Percentiles rank a stretch among this genome's conserved stretches.
phyloP scores from a whole-genome alignment of 1,284 basidiomycete species.

The Rhodotorula sp. region DNA sequence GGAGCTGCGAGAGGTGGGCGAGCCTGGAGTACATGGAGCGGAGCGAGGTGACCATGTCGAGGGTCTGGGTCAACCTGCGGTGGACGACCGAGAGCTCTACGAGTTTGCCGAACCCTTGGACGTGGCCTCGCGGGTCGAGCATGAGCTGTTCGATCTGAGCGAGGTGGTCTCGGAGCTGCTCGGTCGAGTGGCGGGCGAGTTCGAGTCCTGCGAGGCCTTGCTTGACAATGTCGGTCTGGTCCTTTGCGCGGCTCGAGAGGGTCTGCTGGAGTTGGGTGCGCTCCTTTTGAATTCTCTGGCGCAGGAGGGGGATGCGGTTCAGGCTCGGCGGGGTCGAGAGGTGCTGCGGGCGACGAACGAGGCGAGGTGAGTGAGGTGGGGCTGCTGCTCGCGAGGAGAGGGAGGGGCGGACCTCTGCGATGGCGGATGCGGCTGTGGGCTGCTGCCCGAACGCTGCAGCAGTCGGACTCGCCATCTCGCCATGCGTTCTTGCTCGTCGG shows the following conservation, averaged over 20 bases:
- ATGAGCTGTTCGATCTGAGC: conserved; percentile 74
- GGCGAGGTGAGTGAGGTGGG: background rate
- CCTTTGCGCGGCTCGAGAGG: conserved; percentile 64
- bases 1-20: conserved; percentile 71
- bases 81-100: conserved; percentile 92
- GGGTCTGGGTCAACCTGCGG: conserved; percentile 89
- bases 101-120: conserved; percentile 81
- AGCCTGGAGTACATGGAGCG: conserved; percentile 84
- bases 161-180: conserved; percentile 89
- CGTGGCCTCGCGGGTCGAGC: conserved; percentile 66
- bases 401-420: conserved; percentile 21
- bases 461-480: background rate
- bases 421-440: conserved; percentile 29
- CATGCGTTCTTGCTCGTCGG: too few species aligned
- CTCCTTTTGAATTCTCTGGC: conserved; percentile 38
- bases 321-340: conserved; percentile 38
- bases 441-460: conserved; percentile 1
- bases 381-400: background rate
- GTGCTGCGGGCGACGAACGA: conserved; percentile 17
- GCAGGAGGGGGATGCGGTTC: conserved; percentile 30
- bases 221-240: conserved; percentile 86
- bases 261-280: conserved; percentile 36
- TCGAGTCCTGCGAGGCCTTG: conserved; percentile 84
- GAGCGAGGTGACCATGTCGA: conserved; percentile 91
- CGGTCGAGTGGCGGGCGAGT: conserved; percentile 58